Evolutionary conservation across 495 filamentous ascomycete species (phyloP).

Genomic region (Parmelia sp.): DNA sequence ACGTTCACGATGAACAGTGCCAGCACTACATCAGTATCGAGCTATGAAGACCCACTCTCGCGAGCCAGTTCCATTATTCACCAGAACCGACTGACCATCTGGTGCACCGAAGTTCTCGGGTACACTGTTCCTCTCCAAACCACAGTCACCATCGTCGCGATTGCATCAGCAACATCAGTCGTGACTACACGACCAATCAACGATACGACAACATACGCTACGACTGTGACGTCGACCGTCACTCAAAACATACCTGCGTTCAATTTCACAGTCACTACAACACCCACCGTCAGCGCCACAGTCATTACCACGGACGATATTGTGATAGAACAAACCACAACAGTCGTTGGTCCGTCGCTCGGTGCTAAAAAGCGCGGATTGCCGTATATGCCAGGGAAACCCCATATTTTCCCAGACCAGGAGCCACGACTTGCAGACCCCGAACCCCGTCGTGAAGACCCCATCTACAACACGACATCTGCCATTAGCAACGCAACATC

Average conservation of each 20-base stretch:
- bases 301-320: slow-evolving; percentile 1
- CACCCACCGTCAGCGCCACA: slow-evolving; percentile 3
- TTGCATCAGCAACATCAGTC: neutral
- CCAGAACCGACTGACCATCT: neutral
- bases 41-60: neutral
- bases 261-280: neutral
- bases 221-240: neutral
- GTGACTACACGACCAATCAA: neutral
- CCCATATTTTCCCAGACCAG: neutral
- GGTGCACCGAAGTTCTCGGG: slow-evolving; percentile 15
- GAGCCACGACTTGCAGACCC: neutral
- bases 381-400: slow-evolving; percentile 1
- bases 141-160: neutral
- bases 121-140: slow-evolving; percentile 1
- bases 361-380: neutral
- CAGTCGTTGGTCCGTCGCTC: slow-evolving; percentile 1
- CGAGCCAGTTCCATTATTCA: slow-evolving; percentile 10
- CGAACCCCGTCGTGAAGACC: neutral
- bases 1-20: neutral
- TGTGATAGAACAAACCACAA: neutral
- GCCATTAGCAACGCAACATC: neutral
- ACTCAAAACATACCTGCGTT: neutral
- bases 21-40: neutral
- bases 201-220: neutral
- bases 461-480: neutral